Percentiles rank a stretch among this genome's conserved stretches.
These are phyloP conservation scores for Aspergillus costaricaensis DNA, from an alignment of 2,329 filamentous ascomycete species.

Conservation along the genomic window DNA sequence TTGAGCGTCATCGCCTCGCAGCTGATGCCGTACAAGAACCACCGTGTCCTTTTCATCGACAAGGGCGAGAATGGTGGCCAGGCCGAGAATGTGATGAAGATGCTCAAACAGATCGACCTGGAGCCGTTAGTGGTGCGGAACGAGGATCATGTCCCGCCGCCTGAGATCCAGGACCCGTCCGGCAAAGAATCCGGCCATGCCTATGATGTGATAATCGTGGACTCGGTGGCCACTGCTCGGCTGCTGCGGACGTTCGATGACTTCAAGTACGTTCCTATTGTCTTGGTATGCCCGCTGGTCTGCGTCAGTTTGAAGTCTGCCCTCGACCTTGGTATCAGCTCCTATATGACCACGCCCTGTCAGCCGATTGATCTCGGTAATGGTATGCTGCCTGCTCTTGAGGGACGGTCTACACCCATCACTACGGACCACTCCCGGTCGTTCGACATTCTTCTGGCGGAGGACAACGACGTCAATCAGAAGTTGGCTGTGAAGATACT, in stretches of 20 bases:
- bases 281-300: slow-evolving; percentile 84
- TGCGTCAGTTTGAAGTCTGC: slow-evolving; percentile 92
- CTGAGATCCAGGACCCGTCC: slow-evolving; percentile 54
- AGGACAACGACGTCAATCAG: slow-evolving; percentile 98
- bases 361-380: slow-evolving; percentile 92
- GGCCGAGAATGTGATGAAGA: slow-evolving; percentile 72
- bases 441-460: slow-evolving; percentile 90
- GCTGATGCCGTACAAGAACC: slow-evolving; percentile 85
- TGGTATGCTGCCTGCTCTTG: slow-evolving; percentile 91
- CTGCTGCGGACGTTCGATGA: slow-evolving; percentile 83
- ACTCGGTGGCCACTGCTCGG: slow-evolving; percentile 88
- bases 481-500: slow-evolving; percentile 93
- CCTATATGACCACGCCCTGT: slow-evolving; percentile 97
- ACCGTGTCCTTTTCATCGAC: slow-evolving; percentile 92
- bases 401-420: slow-evolving; percentile 87
- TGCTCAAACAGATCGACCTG: slow-evolving; percentile 77
- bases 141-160: slow-evolving; percentile 65
- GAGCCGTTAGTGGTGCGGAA: slow-evolving; percentile 81
- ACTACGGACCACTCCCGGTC: slow-evolving; percentile 92
- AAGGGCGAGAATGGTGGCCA: slow-evolving; percentile 71
- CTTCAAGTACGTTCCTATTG: slow-evolving; percentile 97
- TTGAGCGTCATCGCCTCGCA: slow-evolving; percentile 72
- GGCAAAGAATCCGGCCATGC: slow-evolving; percentile 56
- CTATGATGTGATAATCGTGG: slow-evolving; percentile 95
- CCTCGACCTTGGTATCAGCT: slow-evolving; percentile 93